Evolutionary conservation across 2,329 filamentous ascomycete genomes (phyloP), one percentile per base, ranked within the genome.

Genomic region (Chaetothyriales sp.): DNA sequence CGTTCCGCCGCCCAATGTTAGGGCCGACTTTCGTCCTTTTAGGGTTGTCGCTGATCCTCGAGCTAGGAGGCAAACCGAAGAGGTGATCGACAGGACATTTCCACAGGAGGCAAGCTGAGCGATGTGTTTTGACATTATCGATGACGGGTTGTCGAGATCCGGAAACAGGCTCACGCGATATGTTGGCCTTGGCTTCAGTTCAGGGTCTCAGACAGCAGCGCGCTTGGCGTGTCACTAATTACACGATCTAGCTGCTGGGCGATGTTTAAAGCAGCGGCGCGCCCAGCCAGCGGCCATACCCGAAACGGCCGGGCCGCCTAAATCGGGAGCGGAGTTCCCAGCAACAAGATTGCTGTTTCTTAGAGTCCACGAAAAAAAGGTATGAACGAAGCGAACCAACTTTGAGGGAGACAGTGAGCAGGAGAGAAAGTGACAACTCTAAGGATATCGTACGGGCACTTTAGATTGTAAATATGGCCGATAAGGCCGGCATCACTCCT

Each of bases 401-500:
- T 44, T 44, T 3, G 40, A n/a, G 15, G 15, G 40, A 44, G 15
- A 44, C 15, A 45, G 22, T 18, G n/a, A 28, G 7, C 44, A 9
- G 28, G 9, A 33, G 20, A 33, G 20, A 2, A 46, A 22, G 22
- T 18, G 9, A 18, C 7, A 33, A 28, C 15, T 29, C 28, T 4
- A 13, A 20, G 13, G 20, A 28, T 28, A 15, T 47, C n/a, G 8
- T 22, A 18, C n/a, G n/a, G 46, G 46, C 10, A 19, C 28, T 15
- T 4, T 9, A 4, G 5, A 25, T 29, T 28, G 22, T 18, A 9
- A 37, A 37, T 15, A 56, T 55, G 51, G 49, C 51, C 25, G 49
- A 50, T n/a, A 60, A 56, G 50, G 48, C 49, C 13, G 20, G 51
- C 7, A 22, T 5, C 18, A 54, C 53, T 43, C 54, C 53, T 13